Percentiles rank a stretch among this genome's conserved stretches.
phyloP scores from a whole-genome alignment of 768 basidiomycete genomes.

The Russula emetica region DNA sequence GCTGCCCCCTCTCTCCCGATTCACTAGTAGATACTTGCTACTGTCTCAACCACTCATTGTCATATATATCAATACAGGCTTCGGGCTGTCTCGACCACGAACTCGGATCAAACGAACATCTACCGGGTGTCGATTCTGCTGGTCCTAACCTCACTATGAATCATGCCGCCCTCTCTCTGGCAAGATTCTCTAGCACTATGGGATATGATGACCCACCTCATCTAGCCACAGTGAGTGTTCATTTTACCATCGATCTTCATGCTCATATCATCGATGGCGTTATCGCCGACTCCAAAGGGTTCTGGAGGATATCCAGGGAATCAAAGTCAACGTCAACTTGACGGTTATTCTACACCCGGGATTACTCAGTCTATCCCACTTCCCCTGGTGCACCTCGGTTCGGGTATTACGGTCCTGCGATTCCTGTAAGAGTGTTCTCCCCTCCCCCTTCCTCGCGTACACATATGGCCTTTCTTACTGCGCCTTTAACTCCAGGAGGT shows the following conservation, averaged over 20 bases:
- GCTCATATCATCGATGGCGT: background rate
- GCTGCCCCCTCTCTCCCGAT: too few species aligned
- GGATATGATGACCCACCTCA: background rate
- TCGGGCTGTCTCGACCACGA: background rate
- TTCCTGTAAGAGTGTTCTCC: background rate
- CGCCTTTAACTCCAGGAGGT: background rate
- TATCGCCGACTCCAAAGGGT: background rate
- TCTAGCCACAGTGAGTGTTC: background rate
- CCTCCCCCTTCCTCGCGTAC: too few species aligned
- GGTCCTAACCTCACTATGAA: background rate
- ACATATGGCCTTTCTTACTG: background rate
- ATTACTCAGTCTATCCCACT: background rate
- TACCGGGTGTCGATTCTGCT: background rate
- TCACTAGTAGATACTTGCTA: too few species aligned
- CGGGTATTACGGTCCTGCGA: background rate
- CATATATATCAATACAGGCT: background rate
- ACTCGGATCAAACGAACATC: background rate
- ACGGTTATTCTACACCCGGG: too few species aligned
- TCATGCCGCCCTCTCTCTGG: too few species aligned
- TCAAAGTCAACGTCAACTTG: background rate
- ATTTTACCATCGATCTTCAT: background rate
- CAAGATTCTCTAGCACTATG: background rate
- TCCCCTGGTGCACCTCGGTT: background rate
- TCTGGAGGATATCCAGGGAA: background rate
- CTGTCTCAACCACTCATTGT: background rate